A percentile compares a stretch with the other conserved stretches of the same genome.
phyloP scores from a whole-genome alignment of 495 filamentous ascomycete genomes.

The Friedmanniomyces simplex region DNA sequence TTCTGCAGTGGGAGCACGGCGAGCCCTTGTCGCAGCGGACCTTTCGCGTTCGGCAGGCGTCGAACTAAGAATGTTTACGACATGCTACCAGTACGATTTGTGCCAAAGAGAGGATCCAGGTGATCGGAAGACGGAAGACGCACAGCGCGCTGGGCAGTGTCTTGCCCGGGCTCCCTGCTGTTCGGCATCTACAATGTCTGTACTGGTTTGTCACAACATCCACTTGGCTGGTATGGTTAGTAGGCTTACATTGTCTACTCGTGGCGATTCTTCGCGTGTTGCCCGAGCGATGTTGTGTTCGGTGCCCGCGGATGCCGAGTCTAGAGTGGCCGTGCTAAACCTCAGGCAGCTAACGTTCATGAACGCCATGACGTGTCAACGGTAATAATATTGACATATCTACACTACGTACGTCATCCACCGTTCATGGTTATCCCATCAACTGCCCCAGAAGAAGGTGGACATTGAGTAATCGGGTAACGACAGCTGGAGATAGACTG shows the following conservation, averaged over 20 bases:
- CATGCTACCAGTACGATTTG: neutral
- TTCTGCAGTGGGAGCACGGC: neutral
- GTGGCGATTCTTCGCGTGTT: neutral
- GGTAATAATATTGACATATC: neutral
- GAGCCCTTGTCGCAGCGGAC: constrained; percentile 1
- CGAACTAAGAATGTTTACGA: too few relatives aligned
- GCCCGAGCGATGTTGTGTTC: neutral
- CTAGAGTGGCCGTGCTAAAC: too few relatives aligned
- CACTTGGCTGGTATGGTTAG: neutral
- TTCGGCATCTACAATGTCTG: neutral
- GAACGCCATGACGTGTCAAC: too few relatives aligned
- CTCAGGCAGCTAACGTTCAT: too few relatives aligned
- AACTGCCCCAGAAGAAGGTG: constrained; percentile 66
- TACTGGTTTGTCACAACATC: too few relatives aligned
- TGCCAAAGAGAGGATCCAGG: too few relatives aligned
- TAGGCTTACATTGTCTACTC: neutral
- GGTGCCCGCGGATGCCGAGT: too few relatives aligned
- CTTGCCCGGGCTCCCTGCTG: neutral
- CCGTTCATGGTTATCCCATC: constrained; percentile 63
- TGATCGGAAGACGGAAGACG: neutral
- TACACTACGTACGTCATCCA: neutral
- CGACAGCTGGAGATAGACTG: neutral
- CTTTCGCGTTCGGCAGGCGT: neutral
- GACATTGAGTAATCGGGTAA: constrained; percentile 40
- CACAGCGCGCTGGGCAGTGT: neutral